Evolutionary conservation across 306 rosid genomes (phyloP), one percentile per base, ranked within the genome.

Genomic region (Castanea crenata): DNA sequence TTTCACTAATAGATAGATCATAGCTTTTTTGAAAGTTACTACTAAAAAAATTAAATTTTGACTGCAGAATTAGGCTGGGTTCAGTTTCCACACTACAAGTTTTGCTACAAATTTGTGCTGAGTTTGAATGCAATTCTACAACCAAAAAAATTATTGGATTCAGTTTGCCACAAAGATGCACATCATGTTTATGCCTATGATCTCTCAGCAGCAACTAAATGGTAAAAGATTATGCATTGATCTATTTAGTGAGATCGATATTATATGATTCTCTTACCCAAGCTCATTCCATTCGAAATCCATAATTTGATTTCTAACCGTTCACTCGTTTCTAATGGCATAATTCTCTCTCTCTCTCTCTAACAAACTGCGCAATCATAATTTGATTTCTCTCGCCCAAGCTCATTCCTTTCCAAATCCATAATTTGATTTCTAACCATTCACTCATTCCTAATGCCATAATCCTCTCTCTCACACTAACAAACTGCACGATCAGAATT

Each of bases 1-100:
- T 46, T 31, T 27, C 35, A 21, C 11, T 69, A 18, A 54, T 78
- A 69, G 70, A 54, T 69, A 69, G 70, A 34, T 77, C 58, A 55
- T 44, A 69, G 56, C n/a, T 62, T 62, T 35, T 62, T 31, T 4
- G 14, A 21, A 29, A 8, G 12, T 46, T 51, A 44, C 32, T n/a
- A 8, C 29, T 52, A 41, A 18, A 14, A 14, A 38, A 56, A 16
- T 69, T 55, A 14, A 27, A 71, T 63, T 4, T 23, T 23, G 38
- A 11, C 35, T 4, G 35, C 18, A 62, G 34, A 13, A 62, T 27
- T 3, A 20, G 31, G 64, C 15, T 23, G 64, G 23, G 15, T 21
- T 58, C 6, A 3, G 64, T n/a, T 58, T 58, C 27, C 64, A 58
- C 29, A 3, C 29, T 21, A 58, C 64, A n/a, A 58, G 64, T 58